phyloP scores from a whole-genome alignment of 306 rosid genomes.

The Arachis stenosperma region DNA sequence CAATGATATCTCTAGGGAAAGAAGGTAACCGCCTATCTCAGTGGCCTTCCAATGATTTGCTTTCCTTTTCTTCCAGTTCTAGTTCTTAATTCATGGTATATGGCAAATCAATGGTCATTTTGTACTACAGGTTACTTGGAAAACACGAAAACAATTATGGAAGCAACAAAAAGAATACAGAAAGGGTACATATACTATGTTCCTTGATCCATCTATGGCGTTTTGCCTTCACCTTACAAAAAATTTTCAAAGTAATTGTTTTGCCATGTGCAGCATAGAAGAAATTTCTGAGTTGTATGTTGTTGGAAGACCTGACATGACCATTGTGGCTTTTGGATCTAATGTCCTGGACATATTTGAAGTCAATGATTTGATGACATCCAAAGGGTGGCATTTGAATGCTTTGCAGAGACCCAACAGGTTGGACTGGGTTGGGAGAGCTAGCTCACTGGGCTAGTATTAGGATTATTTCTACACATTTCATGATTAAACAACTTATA shows the following conservation, averaged over 20 bases:
- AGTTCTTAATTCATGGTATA: constrained; percentile 33
- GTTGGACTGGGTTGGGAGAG: constrained; percentile 37
- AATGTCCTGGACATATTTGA: constrained; percentile 83
- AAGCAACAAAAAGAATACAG: constrained; percentile 70
- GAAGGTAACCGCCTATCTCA: constrained; percentile 57
- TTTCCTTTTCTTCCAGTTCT: constrained; percentile 21
- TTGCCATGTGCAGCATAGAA: constrained; percentile 63
- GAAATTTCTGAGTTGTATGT: constrained; percentile 79
- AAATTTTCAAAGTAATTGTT: constrained; percentile 17
- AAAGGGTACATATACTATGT: constrained; percentile 56
- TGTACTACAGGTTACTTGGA: constrained; percentile 74
- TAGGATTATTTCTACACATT: background rate
- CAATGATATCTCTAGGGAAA: constrained; percentile 89
- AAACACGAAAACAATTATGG: constrained; percentile 84
- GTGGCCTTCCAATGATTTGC: constrained; percentile 16
- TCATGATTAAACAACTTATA: constrained; percentile 15
- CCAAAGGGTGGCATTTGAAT: constrained; percentile 98
- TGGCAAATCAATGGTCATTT: constrained; percentile 34
- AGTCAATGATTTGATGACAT: constrained; percentile 86
- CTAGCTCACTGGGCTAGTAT: background rate
- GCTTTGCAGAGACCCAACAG: constrained; percentile 96
- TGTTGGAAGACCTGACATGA: constrained; percentile 90
- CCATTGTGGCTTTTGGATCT: constrained; percentile 85
- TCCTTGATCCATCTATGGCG: constrained; percentile 6
- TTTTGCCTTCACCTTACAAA: constrained; percentile 20